Evolutionary conservation across 2,329 filamentous ascomycete species (phyloP), one percentile per base, ranked within the genome.

Genomic region (Mariannaea sp.): DNA sequence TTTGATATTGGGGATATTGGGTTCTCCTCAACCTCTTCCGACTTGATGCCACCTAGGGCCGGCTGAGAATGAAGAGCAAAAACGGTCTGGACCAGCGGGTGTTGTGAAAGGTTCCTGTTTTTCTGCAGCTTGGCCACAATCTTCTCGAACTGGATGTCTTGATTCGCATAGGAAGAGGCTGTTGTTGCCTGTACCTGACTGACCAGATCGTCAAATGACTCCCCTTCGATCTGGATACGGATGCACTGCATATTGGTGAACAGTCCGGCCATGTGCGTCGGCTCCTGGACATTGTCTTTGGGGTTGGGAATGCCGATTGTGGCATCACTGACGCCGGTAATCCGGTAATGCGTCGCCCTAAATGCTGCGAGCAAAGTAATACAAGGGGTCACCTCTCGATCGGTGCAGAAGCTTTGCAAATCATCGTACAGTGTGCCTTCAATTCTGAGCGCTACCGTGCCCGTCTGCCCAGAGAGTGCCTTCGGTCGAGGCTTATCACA

Each of bases 181-280:
- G 44, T 46, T 0, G 57, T 61, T 2, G 22, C 19, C 1, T 56
- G 50, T 3, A 60, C 60, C 7, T 65, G 59, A n/a, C 1, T 41
- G 46, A 4, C 64, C 59, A 0, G 68, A 40, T 1, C 52, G 35
- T 58, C 47, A 17, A 68, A 66, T 0, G 55, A 43, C 7, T 50
- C 48, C 1, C 53, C 54, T 14, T 58, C 57, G 2, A 64, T 7
- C n/a, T 40, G 41, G 26, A 62, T 48, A 1, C 64, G 48, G 4
- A 66, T 41, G 12, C 63, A 65, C 32, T 65, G 62, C 3, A 60
- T 41, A 24, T 64, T 61, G 16, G 62, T 60, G 24, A 65, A 62
- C 52, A 64, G 64, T 3, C 58, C 55, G 14, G 60, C 48, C 10
- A 62, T 32, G 9, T 62, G 49, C 17, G 58, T 45, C 1, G 58